These are phyloP conservation scores for Lipomyces spencermartinsiae DNA, from an alignment of 805 yeast genomes.

Conservation along the genomic window DNA sequence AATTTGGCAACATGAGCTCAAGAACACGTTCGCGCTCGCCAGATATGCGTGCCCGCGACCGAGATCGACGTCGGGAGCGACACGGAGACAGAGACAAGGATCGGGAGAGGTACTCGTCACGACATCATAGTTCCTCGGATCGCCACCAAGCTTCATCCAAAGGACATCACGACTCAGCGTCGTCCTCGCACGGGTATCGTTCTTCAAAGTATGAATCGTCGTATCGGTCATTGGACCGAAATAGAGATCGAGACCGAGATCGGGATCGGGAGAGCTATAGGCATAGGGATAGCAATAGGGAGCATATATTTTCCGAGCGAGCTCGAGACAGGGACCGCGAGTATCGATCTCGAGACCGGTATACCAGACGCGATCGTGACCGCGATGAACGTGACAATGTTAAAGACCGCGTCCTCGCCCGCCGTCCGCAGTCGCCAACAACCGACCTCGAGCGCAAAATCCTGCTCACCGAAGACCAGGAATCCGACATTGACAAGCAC, in stretches of 20 bases:
- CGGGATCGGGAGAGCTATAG: neutral
- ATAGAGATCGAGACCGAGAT: neutral
- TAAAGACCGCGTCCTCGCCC: neutral
- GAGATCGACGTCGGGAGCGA: slow-evolving; percentile 5
- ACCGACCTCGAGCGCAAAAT: slow-evolving; percentile 18
- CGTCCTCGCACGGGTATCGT: neutral
- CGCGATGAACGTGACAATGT: neutral
- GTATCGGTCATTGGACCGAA: neutral
- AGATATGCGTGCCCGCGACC: slow-evolving; percentile 3
- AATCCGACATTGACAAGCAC: slow-evolving; percentile 32
- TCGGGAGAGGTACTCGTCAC: neutral
- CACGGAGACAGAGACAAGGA: slow-evolving; percentile 6
- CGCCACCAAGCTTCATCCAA: neutral
- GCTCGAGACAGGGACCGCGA: slow-evolving; percentile 22
- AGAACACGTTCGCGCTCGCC: neutral
- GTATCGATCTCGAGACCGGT: slow-evolving; percentile 4
- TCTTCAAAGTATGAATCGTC: neutral
- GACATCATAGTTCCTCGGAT: neutral
- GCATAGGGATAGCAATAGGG: neutral
- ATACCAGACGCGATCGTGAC: neutral
- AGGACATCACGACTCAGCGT: neutral
- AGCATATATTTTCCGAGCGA: neutral
- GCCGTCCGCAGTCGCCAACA: neutral
- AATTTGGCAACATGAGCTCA: neutral
- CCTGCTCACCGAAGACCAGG: slow-evolving; percentile 29